Percentiles rank a stretch among this genome's conserved stretches.
Evolutionary conservation across 345 rosid genomes (phyloP).

Genomic region (Kernera saxatilis): DNA sequence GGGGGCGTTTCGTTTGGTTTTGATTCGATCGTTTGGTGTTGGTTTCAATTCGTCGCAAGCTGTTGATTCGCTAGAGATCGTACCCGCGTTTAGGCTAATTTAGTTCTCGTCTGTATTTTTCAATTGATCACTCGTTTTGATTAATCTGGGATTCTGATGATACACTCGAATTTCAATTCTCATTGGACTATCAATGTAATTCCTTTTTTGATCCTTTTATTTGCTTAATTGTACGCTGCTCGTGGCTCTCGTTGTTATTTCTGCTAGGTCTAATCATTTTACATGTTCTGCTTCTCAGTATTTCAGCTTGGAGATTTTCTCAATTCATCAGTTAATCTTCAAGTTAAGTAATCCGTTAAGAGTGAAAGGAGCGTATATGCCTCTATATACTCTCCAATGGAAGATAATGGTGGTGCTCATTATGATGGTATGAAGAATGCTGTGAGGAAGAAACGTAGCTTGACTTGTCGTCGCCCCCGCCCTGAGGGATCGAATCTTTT

Average conservation of each 20-base stretch:
- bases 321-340: neutral
- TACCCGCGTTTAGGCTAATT: neutral
- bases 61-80: neutral
- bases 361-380: neutral
- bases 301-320: neutral
- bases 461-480: constrained; percentile 55
- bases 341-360: neutral
- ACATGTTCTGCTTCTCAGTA: constrained; percentile 3
- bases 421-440: constrained; percentile 39
- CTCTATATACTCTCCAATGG: constrained; percentile 38
- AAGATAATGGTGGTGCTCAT: constrained; percentile 34
- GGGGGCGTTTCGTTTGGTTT: neutral
- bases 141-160: neutral
- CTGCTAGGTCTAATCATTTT: neutral
- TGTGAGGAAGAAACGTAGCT: constrained; percentile 72
- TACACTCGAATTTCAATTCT: neutral
- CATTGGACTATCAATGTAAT: neutral
- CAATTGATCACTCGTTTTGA: neutral
- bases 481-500: constrained; percentile 39
- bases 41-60: neutral
- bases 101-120: neutral
- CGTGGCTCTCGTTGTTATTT: too few relatives aligned
- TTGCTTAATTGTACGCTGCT: neutral
- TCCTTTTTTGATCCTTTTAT: neutral
- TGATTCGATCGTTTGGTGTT: neutral